Conservation (phyloP, 352 stramenopile genomes). For the Peronospora tabacina region DNA sequence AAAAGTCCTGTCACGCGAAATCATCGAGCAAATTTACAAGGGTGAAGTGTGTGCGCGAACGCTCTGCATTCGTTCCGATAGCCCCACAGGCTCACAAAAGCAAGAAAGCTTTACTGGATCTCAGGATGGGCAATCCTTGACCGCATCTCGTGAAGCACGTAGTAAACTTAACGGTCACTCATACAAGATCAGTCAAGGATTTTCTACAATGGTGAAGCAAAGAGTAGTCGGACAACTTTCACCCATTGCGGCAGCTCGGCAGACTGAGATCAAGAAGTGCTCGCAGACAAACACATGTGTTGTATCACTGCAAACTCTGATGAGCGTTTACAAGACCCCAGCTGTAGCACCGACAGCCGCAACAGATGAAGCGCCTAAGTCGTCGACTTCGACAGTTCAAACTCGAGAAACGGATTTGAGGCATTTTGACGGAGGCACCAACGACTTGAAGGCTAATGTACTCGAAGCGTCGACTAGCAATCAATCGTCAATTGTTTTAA, state of each 20-base stretch:
- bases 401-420: neutral
- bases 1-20: constrained; percentile 24
- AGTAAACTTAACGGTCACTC: neutral
- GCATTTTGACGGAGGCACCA: constrained; percentile 16
- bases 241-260: constrained; percentile 7
- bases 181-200: neutral
- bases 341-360: neutral
- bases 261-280: constrained; percentile 23
- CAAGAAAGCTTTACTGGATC: neutral
- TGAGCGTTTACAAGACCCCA: constrained; percentile 16
- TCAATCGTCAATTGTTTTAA: constrained; percentile 5
- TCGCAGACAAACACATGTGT: constrained; percentile 20
- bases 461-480: constrained; percentile 1
- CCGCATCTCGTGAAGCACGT: neutral
- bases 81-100: constrained; percentile 3
- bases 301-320: constrained; percentile 19
- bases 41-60: constrained; percentile 38
- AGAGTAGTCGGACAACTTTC: constrained; percentile 7
- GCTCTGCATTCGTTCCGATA: constrained; percentile 15
- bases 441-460: constrained; percentile 1
- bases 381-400: constrained; percentile 7
- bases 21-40: constrained; percentile 44
- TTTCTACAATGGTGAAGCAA: neutral
- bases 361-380: constrained; percentile 1
- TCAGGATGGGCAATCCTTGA: neutral